A percentile compares a stretch with the other conserved stretches of the same genome.
Conservation (phyloP, 768 basidiomycete genomes). For the Imleria badia region DNA sequence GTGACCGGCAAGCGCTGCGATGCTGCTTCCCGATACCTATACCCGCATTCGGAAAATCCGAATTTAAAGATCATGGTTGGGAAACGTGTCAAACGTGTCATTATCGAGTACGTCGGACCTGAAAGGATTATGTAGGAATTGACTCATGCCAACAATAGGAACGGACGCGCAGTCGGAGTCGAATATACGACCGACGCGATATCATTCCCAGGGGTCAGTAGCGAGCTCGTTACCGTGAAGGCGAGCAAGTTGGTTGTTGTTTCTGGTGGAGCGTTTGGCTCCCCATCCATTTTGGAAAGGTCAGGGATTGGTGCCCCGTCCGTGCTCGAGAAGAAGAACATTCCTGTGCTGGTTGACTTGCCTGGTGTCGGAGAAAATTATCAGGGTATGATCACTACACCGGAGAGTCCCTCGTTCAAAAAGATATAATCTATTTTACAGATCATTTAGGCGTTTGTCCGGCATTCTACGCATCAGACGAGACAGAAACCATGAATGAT, state of each 20-base stretch:
- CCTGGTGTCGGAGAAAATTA: slow-evolving; percentile 8
- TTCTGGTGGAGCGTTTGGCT: slow-evolving; percentile 4
- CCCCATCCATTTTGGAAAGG: slow-evolving; percentile 6
- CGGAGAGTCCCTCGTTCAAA: too few relatives aligned
- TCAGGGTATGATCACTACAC: not conserved
- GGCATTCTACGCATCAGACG: slow-evolving; percentile 41
- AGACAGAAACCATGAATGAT: slow-evolving; percentile 48
- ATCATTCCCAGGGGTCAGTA: not conserved
- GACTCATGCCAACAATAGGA: not conserved
- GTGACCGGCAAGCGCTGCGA: slow-evolving; percentile 2
- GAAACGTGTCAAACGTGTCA: not conserved
- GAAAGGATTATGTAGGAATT: not conserved
- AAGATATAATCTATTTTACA: not conserved
- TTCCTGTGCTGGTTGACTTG: not conserved
- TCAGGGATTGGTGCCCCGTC: slow-evolving; percentile 1
- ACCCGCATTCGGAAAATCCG: not conserved
- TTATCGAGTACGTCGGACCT: not conserved
- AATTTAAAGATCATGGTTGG: slow-evolving; percentile 2
- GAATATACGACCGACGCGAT: not conserved
- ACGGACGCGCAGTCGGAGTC: not conserved
- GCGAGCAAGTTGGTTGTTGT: not conserved
- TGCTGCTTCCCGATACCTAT: slow-evolving; percentile 2
- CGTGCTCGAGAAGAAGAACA: not conserved
- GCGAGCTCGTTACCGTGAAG: not conserved
- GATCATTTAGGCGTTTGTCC: slow-evolving; percentile 29